phyloP scores from a whole-genome alignment of 2,329 filamentous ascomycete genomes.

The Coniosporium tulheliwenetii region DNA sequence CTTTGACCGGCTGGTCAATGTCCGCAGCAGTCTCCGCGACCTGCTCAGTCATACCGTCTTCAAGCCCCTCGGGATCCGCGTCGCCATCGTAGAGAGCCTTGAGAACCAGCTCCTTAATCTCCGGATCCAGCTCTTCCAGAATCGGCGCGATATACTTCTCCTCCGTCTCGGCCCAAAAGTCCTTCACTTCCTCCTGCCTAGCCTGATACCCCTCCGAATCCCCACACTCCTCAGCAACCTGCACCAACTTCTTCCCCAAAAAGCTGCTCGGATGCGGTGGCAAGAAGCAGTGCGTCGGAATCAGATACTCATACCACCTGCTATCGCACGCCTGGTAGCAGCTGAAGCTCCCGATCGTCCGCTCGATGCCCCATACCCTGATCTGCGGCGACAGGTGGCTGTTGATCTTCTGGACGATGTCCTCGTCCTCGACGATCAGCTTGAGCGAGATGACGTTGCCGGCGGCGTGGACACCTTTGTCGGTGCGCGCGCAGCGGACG shows the following conservation, averaged over 20 bases:
- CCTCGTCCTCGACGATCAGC: slow-evolving; percentile 81
- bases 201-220: slow-evolving; percentile 52
- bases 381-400: slow-evolving; percentile 73
- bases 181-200: slow-evolving; percentile 60
- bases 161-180: slow-evolving; percentile 74
- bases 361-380: slow-evolving; percentile 82
- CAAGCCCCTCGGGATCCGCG: slow-evolving; percentile 9
- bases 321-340: slow-evolving; percentile 93
- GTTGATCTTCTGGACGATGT: slow-evolving; percentile 87
- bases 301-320: slow-evolving; percentile 91
- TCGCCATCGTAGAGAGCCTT: slow-evolving; percentile 37
- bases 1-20: slow-evolving; percentile 15
- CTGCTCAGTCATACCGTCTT: slow-evolving; percentile 17
- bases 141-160: slow-evolving; percentile 63
- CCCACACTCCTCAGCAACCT: slow-evolving; percentile 57
- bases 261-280: slow-evolving; percentile 83
- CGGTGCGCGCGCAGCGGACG: slow-evolving; percentile 84
- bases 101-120: slow-evolving; percentile 46
- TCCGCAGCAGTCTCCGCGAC: slow-evolving; percentile 16
- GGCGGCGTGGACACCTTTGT: slow-evolving; percentile 93
- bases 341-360: slow-evolving; percentile 82
- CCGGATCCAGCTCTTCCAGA: slow-evolving; percentile 43
- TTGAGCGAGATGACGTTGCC: slow-evolving; percentile 93
- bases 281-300: slow-evolving; percentile 83
- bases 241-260: slow-evolving; percentile 68